Evolutionary conservation across 768 basidiomycete species (phyloP).

Genomic region (Agrocybe pediades): DNA sequence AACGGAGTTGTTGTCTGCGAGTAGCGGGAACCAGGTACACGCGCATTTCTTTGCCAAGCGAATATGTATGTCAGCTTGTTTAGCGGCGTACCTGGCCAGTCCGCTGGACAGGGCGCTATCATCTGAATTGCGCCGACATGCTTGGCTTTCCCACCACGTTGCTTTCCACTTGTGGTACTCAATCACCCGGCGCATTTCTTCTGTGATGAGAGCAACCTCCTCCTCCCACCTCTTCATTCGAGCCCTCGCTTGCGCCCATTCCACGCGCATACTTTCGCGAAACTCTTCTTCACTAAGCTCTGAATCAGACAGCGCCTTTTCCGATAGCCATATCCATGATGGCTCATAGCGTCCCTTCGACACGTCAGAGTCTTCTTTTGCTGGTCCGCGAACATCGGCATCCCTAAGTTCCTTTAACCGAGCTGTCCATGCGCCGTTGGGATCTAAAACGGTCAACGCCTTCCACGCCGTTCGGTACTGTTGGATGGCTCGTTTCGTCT

Average conservation of each 20-base stretch:
- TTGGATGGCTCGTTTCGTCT: slow-evolving; percentile 6
- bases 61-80: too few species aligned
- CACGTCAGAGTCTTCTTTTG: too few species aligned
- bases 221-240: slow-evolving; percentile 11
- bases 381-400: slow-evolving; percentile 17
- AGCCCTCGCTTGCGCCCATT: slow-evolving; percentile 11
- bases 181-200: too few species aligned
- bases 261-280: slow-evolving; percentile 9
- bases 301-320: neutral
- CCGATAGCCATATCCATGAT: slow-evolving; percentile 28
- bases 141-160: too few species aligned
- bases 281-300: slow-evolving; percentile 5
- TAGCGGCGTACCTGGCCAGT: too few species aligned
- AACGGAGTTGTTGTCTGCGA: too few species aligned
- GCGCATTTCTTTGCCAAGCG: too few species aligned
- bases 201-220: too few species aligned
- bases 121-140: too few species aligned
- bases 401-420: slow-evolving; percentile 6
- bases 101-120: too few species aligned
- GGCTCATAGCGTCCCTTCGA: slow-evolving; percentile 4
- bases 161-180: too few species aligned
- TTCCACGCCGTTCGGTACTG: slow-evolving; percentile 11
- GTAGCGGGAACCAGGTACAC: too few species aligned
- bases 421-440: slow-evolving; percentile 14
- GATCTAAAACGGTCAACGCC: slow-evolving; percentile 16